Evolutionary conservation across 352 stramenopile genomes (phyloP), one percentile per base, ranked within the genome.

Genomic region (Globisporangium nagaii): DNA sequence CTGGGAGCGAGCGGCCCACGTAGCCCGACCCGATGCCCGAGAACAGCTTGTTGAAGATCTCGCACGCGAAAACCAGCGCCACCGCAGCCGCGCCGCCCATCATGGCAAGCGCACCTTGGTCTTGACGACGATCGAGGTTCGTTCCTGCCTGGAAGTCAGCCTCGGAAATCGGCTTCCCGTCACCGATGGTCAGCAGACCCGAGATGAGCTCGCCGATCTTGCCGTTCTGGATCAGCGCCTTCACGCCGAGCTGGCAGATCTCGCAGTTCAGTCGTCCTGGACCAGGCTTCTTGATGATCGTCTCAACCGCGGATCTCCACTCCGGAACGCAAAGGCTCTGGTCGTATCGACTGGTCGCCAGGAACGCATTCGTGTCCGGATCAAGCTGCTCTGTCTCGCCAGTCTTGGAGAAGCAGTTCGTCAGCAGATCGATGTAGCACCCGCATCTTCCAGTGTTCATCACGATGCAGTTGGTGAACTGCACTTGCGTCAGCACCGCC

Each of bases 41-140:
- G 35, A 78, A 78, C 24, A 93, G 67, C 27, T 80, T 80, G 68
- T 88, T 93, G 46, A 79, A 61, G 19, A 93, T 64, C 57, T 93
- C 82, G 37, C 79, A 89, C 19, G 66, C 68, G 35, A 77, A 41
- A 1, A 90, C 58, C 8, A 93, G 61, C 24, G 1, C 71, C 3
- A 93, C 36, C n/a, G 60, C 74, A 8, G 34, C 75, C 0, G 58
- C 57, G 37, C 81, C 84, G 32, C 68, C 80, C 41, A 81, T 58
- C 78, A 90, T 84, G 1, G 76, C 80, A 2, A 87, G 54, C 20
- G 60, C 66, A 27, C 80, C 84, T 53, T 73, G 74, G 46, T 93
- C 84, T 22, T 70, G 69, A 4, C 83, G 83, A 2, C 65, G 43
- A 1, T 60, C 69, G 22, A 66, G 35, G 62, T 57, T 60, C 73